Percentiles rank a stretch among this genome's conserved stretches.
phyloP scores from a whole-genome alignment of 1,284 basidiomycete species.

The Erythrobasidium hasegawianum region DNA sequence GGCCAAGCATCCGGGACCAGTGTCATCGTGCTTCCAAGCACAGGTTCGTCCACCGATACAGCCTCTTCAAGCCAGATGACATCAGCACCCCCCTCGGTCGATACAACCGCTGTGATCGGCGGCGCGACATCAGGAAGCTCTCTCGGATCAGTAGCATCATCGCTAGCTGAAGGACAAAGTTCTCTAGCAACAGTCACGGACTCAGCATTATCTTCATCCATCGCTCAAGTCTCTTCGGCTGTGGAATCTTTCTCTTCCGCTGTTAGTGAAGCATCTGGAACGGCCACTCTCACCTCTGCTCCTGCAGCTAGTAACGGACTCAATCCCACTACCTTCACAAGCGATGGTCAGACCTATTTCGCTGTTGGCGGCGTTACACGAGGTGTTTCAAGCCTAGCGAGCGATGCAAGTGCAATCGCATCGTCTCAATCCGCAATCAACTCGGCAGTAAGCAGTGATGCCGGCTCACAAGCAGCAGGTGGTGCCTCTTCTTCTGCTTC shows the following conservation, averaged over 20 bases:
- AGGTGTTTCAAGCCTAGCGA: not conserved
- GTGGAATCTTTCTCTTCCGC: too few relatives aligned
- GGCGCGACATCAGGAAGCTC: not conserved
- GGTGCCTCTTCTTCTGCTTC: not conserved
- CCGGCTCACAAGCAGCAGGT: not conserved
- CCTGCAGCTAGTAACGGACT: not conserved
- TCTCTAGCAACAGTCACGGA: too few relatives aligned
- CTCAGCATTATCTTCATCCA: too few relatives aligned
- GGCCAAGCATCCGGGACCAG: conserved; percentile 22
- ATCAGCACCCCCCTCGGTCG: not conserved
- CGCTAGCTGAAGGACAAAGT: too few relatives aligned
- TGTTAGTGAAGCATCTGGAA: too few relatives aligned
- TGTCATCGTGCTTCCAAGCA: not conserved
- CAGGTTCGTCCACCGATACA: conserved; percentile 1
- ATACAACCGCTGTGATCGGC: not conserved
- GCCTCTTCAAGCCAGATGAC: not conserved
- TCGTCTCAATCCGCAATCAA: not conserved
- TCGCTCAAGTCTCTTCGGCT: too few relatives aligned
- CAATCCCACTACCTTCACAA: conserved; percentile 1
- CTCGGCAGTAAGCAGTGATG: not conserved
- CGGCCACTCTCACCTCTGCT: not conserved
- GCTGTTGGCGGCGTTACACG: not conserved
- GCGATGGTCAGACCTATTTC: not conserved
- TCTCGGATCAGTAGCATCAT: not conserved
- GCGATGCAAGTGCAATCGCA: not conserved